Percentiles rank a stretch among this genome's conserved stretches.
Conservation (phyloP, 169 alveolate genomes). For the Miamiensis avidus region DNA sequence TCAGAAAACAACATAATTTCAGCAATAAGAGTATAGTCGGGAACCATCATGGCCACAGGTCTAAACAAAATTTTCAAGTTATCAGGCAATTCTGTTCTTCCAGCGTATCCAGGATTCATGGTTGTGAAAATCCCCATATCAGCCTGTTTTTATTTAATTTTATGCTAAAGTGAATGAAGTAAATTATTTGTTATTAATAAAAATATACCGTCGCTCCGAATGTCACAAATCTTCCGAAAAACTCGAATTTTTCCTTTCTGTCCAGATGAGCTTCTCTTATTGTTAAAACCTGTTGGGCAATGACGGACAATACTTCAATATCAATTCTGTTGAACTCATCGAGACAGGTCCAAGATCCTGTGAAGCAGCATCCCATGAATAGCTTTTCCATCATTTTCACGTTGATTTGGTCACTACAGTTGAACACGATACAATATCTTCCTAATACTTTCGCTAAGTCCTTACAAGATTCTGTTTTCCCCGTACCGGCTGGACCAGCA, state of each 20-base stretch:
- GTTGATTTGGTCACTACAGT: conserved; percentile 84
- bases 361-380: conserved; percentile 81
- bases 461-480: conserved; percentile 86
- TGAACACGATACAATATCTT: conserved; percentile 78
- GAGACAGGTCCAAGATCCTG: conserved; percentile 89
- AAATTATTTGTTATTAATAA: conserved; percentile 35
- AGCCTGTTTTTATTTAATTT: conserved; percentile 2
- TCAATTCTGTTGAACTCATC: conserved; percentile 89
- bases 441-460: conserved; percentile 88
- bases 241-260: conserved; percentile 63
- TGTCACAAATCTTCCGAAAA: conserved; percentile 74
- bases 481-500: conserved; percentile 92
- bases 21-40: conserved; percentile 83
- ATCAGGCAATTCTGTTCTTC: conserved; percentile 90
- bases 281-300: conserved; percentile 88
- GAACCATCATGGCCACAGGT: conserved; percentile 89
- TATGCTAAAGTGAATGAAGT: background rate
- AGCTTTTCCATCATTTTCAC: conserved; percentile 78
- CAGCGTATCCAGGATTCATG: conserved; percentile 90
- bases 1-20: conserved; percentile 84
- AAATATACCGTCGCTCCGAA: conserved; percentile 18
- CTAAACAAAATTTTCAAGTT: conserved; percentile 86
- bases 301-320: conserved; percentile 89
- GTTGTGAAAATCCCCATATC: conserved; percentile 86
- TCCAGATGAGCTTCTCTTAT: conserved; percentile 88